phyloP scores from a whole-genome alignment of 2,329 filamentous ascomycete species.

The Trichoderma sp. region DNA sequence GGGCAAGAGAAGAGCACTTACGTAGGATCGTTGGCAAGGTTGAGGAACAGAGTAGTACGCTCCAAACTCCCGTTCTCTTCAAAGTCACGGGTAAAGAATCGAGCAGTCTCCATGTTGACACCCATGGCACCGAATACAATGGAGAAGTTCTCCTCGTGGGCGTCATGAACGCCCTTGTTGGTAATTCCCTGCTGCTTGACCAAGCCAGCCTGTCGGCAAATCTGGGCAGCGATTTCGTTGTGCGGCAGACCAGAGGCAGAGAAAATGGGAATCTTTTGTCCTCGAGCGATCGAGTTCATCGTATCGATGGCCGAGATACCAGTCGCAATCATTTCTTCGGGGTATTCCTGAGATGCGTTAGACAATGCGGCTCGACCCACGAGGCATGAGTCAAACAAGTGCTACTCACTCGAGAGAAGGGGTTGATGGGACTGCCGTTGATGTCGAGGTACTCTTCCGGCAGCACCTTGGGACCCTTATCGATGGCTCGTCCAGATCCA shows the following conservation, averaged over 20 bases:
- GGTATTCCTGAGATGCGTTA: constrained; percentile 68
- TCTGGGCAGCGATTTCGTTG: constrained; percentile 98
- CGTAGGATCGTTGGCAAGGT: constrained; percentile 98
- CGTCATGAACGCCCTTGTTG: constrained; percentile 94
- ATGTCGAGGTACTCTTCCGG: constrained; percentile 98
- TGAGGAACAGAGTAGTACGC: constrained; percentile 94
- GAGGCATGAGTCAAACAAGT: not conserved
- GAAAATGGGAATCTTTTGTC: constrained; percentile 99
- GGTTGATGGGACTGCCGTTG: constrained; percentile 98
- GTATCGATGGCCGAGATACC: constrained; percentile 99
- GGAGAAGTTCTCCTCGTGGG: constrained; percentile 98
- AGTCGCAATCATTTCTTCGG: constrained; percentile 99
- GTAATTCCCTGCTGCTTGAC: constrained; percentile 74
- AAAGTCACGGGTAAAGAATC: constrained; percentile 98
- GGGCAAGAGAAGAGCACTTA: constrained; percentile 46
- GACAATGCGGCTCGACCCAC: not conserved
- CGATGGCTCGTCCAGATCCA: constrained; percentile 94
- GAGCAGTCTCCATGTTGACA: constrained; percentile 98
- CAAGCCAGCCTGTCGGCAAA: constrained; percentile 93
- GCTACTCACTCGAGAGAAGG: constrained; percentile 76
- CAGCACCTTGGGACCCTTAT: constrained; percentile 97
- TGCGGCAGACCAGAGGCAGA: constrained; percentile 96
- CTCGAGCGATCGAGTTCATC: constrained; percentile 97
- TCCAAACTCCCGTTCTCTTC: constrained; percentile 99
- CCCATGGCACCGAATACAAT: constrained; percentile 99